Evolutionary conservation across 768 basidiomycete species (phyloP).

Genomic region (Fomitopsis pulvina): DNA sequence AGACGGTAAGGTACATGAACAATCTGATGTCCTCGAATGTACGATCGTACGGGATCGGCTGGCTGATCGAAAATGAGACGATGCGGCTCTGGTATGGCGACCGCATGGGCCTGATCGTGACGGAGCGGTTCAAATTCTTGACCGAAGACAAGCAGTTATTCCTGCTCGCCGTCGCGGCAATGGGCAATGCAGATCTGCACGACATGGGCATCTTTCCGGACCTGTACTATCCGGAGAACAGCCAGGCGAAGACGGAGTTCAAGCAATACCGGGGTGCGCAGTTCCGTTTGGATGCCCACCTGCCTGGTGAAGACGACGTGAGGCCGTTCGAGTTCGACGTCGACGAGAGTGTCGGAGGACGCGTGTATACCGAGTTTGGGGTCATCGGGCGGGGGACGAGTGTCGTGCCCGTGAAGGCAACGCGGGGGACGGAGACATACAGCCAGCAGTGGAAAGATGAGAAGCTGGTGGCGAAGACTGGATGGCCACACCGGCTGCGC

Average conservation of each 20-base stretch:
- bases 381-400: slow-evolving; percentile 3
- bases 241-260: neutral
- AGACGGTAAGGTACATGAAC: neutral
- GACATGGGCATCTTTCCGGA: neutral
- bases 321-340: neutral
- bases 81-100: slow-evolving; percentile 6
- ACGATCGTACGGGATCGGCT: neutral
- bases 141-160: neutral
- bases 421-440: neutral
- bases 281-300: neutral
- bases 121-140: neutral
- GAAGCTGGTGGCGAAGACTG: too few relatives aligned
- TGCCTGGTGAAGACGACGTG: neutral
- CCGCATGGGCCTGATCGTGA: too few relatives aligned
- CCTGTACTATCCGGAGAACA: neutral
- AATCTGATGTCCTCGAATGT: neutral
- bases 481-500: neutral
- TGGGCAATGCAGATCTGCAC: neutral
- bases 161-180: neutral
- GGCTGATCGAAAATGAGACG: neutral
- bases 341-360: neutral
- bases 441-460: neutral
- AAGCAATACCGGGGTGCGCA: neutral
- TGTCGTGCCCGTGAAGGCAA: neutral
- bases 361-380: neutral